These are phyloP conservation scores for Mariannaea elegans DNA, from an alignment of 2,329 filamentous ascomycete species.

Conservation along the genomic window DNA sequence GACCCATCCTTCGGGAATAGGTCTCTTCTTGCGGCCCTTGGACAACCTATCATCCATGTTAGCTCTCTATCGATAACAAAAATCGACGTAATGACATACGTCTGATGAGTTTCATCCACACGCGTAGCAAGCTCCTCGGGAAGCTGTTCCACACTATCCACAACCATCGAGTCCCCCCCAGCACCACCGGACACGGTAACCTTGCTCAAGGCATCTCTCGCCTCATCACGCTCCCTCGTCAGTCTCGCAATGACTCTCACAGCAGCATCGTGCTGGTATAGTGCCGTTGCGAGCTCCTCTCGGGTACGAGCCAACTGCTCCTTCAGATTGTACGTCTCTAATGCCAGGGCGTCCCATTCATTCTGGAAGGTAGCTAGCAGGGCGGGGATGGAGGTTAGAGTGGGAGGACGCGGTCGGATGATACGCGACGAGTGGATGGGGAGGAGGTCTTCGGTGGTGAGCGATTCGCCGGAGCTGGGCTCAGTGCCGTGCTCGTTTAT, in stretches of 20 bases:
- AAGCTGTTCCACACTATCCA: constrained; percentile 79
- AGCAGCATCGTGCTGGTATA: constrained; percentile 98
- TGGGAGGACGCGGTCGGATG: constrained; percentile 89
- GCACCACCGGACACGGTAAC: constrained; percentile 73
- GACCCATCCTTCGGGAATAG: constrained; percentile 86
- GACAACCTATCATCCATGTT: constrained; percentile 70
- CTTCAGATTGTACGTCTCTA: constrained; percentile 91
- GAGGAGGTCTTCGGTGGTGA: constrained; percentile 85
- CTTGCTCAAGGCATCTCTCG: constrained; percentile 86
- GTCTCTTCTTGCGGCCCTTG: constrained; percentile 88
- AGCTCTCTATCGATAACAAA: not conserved
- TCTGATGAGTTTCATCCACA: constrained; percentile 82
- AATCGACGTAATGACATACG: constrained; percentile 61
- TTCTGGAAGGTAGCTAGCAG: constrained; percentile 95
- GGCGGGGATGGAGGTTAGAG: constrained; percentile 94
- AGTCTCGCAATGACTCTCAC: constrained; percentile 91
- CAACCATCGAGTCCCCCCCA: constrained; percentile 88
- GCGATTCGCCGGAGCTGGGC: constrained; percentile 86
- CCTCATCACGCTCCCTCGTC: constrained; percentile 91
- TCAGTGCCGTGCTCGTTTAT: constrained; percentile 94
- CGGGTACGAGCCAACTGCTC: constrained; percentile 89
- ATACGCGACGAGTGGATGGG: constrained; percentile 84
- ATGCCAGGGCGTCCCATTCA: constrained; percentile 94
- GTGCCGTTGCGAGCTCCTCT: constrained; percentile 90
- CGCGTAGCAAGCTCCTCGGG: constrained; percentile 75